These are phyloP conservation scores for Saccharata proteae DNA, from an alignment of 2,329 filamentous ascomycete species.

Conservation along the genomic window DNA sequence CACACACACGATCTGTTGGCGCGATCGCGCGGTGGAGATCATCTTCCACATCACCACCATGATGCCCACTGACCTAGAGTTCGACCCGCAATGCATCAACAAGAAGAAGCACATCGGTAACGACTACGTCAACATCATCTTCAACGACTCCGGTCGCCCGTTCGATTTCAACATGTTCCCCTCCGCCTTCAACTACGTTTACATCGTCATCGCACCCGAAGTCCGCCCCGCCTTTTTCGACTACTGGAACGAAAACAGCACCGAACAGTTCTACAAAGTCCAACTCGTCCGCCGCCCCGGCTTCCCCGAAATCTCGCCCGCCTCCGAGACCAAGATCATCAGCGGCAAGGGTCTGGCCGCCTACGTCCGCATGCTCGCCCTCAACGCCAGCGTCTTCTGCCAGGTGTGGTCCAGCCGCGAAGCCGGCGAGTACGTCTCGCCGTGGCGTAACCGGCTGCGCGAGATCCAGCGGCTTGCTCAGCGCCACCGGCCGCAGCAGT, in stretches of 20 bases:
- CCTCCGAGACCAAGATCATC: constrained; percentile 79
- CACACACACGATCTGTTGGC: constrained; percentile 84
- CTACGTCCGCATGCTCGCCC: constrained; percentile 76
- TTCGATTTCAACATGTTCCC: constrained; percentile 89
- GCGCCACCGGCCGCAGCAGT: constrained; percentile 8
- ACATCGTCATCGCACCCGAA: constrained; percentile 88
- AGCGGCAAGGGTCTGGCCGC: constrained; percentile 69
- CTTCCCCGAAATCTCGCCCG: constrained; percentile 85
- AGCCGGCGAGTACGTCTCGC: constrained; percentile 72
- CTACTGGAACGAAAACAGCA: constrained; percentile 25
- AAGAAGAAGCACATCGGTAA: constrained; percentile 97
- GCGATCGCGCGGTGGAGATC: constrained; percentile 86
- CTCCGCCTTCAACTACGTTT: constrained; percentile 91
- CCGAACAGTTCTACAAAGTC: constrained; percentile 65
- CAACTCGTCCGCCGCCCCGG: constrained; percentile 78
- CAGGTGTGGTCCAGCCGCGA: constrained; percentile 73
- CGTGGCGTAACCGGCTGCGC: constrained; percentile 76
- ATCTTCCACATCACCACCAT: constrained; percentile 94
- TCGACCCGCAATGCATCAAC: constrained; percentile 58
- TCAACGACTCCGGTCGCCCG: constrained; percentile 85
- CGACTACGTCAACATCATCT: constrained; percentile 95
- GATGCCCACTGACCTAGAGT: constrained; percentile 80
- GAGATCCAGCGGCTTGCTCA: constrained; percentile 61
- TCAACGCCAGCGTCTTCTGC: constrained; percentile 90
- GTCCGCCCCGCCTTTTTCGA: constrained; percentile 66